phyloP scores from a whole-genome alignment of 106 monocot species.

The Dendrobium huoshanense region DNA sequence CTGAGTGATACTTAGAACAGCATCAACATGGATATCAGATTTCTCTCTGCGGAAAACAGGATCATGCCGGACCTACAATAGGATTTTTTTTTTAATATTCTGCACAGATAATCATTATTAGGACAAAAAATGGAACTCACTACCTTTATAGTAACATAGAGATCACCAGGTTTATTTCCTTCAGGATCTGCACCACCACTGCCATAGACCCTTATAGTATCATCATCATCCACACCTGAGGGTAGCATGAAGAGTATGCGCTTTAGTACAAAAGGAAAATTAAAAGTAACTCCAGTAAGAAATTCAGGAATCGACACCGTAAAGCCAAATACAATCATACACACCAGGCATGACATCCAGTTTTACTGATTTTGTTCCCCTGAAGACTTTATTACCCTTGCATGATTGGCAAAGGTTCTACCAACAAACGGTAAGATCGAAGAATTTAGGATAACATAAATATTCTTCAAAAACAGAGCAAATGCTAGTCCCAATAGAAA shows the following conservation, averaged over 20 bases:
- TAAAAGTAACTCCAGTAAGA: neutral
- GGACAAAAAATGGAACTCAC: neutral
- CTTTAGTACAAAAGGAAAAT: neutral
- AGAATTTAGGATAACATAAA: neutral
- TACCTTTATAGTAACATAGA: constrained; percentile 87
- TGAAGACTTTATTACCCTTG: constrained; percentile 64
- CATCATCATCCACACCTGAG: constrained; percentile 78
- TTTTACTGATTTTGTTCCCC: constrained; percentile 72
- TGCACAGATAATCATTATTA: neutral
- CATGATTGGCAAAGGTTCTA: constrained; percentile 85
- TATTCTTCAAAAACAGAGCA: neutral
- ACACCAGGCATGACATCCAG: constrained; percentile 90
- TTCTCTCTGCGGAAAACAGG: constrained; percentile 92
- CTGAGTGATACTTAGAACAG: constrained; percentile 80
- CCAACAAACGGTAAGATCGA: neutral
- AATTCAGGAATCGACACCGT: neutral
- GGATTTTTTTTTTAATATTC: neutral
- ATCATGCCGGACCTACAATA: constrained; percentile 75
- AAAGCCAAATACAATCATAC: neutral
- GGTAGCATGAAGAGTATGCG: neutral
- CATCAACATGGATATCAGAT: constrained; percentile 85
- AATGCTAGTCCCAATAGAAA: neutral
- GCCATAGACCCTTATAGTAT: constrained; percentile 64
- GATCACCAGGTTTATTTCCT: constrained; percentile 77
- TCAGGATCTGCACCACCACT: constrained; percentile 91